Evolutionary conservation across 495 filamentous ascomycete species (phyloP), one percentile per base, ranked within the genome.

Genomic region (Trichocladium antarcticum): DNA sequence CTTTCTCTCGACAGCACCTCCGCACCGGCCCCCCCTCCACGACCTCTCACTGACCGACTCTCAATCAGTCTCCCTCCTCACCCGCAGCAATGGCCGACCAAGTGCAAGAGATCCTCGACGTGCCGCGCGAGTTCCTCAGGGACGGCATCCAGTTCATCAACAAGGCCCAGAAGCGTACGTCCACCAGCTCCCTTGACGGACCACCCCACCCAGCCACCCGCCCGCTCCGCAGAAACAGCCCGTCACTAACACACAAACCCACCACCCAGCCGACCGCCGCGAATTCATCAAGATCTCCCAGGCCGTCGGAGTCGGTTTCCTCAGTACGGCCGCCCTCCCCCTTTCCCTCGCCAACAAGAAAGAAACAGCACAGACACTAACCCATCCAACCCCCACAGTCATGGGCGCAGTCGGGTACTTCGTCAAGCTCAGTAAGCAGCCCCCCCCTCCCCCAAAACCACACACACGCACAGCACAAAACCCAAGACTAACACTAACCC

Each of bases 201-300:
- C n/a, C n/a, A n/a, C n/a, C n/a, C n/a, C n/a, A n/a, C n/a, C n/a
- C n/a, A n/a, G n/a, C n/a, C n/a, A n/a, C n/a, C n/a, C n/a, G n/a
- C n/a, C n/a, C n/a, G n/a, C n/a, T 10, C 31, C 2, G 9, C 12
- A 19, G 10, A 6, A 45, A 6, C 21, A 77, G 35, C 28, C 20
- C 9, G 10, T 6, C 14, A 12, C 53, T 58, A 54, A 56, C 56
- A 24, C n/a, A 45, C n/a, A 51, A 40, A 22, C 16, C 40, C 35
- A 8, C 29, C 16, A 1, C 46, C 22, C 50, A 68, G 65, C 88
- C 58, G 89, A 95, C 68, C 78, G 78, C 65, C 75, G 80, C 50
- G 89, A 94, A 61, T 97, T 95, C 72, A 77, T 94, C 60, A 89
- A 92, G 74, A 92, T 98, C 68, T 87, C 79, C 59, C 89, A 95